phyloP scores from a whole-genome alignment of 1,284 basidiomycete species.

The Somion occarium region DNA sequence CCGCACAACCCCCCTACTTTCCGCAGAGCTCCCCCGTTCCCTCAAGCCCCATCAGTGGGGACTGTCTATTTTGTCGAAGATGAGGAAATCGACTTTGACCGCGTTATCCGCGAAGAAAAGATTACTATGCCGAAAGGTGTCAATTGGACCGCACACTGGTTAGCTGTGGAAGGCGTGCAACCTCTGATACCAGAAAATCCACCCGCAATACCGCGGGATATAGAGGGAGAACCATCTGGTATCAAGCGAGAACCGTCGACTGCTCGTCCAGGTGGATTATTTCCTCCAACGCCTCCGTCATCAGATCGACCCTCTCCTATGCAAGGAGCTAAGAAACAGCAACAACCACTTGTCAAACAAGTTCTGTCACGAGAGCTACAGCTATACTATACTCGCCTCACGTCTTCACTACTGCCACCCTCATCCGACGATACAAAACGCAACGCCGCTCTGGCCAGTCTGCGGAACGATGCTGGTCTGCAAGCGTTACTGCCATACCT shows the following conservation, averaged over 20 bases:
- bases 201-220: conserved; percentile 65
- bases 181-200: conserved; percentile 97
- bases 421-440: conserved; percentile 56
- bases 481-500: conserved; percentile 95
- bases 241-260: conserved; percentile 13
- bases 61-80: conserved; percentile 93
- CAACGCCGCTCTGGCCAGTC: conserved; percentile 84
- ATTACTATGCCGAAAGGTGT: conserved; percentile 73
- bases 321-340: conserved; percentile 35
- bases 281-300: conserved; percentile 27
- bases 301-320: conserved; percentile 25
- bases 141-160: conserved; percentile 90
- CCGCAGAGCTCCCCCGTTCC: conserved; percentile 66
- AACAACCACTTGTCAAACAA: conserved; percentile 80
- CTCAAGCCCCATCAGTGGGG: conserved; percentile 51
- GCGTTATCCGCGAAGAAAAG: conserved; percentile 79
- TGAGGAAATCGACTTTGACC: conserved; percentile 96
- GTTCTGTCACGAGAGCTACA: conserved; percentile 93
- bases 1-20: conserved; percentile 69
- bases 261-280: conserved; percentile 13
- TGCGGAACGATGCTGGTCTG: conserved; percentile 87
- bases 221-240: conserved; percentile 32
- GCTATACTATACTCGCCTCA: conserved; percentile 92
- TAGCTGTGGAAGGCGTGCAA: conserved; percentile 97
- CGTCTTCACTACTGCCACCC: conserved; percentile 75